Conservation (phyloP, 805 yeast species). For the Wickerhamomyces bisporus region DNA sequence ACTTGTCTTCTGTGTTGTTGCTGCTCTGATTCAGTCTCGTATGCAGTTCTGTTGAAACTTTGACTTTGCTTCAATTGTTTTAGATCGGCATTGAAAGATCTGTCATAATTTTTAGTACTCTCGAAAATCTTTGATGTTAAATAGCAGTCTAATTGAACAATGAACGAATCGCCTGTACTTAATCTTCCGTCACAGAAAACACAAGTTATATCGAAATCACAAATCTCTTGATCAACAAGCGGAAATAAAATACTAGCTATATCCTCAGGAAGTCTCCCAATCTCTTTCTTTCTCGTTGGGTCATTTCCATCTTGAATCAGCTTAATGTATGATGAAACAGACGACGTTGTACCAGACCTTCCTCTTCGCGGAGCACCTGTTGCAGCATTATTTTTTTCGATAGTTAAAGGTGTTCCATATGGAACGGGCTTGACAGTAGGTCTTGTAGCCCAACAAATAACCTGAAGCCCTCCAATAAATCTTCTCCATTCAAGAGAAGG, state of each 20-base stretch:
- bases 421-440: slow-evolving; percentile 46
- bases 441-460: slow-evolving; percentile 69
- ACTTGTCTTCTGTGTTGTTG: slow-evolving; percentile 46
- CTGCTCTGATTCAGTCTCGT: slow-evolving; percentile 52
- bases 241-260: slow-evolving; percentile 64
- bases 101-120: slow-evolving; percentile 8
- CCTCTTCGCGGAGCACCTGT: slow-evolving; percentile 19
- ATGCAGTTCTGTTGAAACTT: slow-evolving; percentile 17
- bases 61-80: slow-evolving; percentile 10
- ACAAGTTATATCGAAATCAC: slow-evolving; percentile 51
- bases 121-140: slow-evolving; percentile 35
- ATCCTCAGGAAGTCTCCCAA: slow-evolving; percentile 74
- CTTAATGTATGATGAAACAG: slow-evolving; percentile 30
- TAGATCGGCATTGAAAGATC: slow-evolving; percentile 16
- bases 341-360: slow-evolving; percentile 16
- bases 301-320: slow-evolving; percentile 24
- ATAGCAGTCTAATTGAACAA: slow-evolving; percentile 63
- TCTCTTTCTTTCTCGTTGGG: slow-evolving; percentile 39
- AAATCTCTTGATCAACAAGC: slow-evolving; percentile 48
- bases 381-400: slow-evolving; percentile 33
- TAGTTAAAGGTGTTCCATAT: slow-evolving; percentile 38
- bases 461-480: slow-evolving; percentile 56
- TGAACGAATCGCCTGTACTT: slow-evolving; percentile 72
- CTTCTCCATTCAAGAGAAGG: slow-evolving; percentile 29
- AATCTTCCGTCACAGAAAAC: slow-evolving; percentile 54